phyloP scores from a whole-genome alignment of 768 basidiomycete genomes.

The Xerocomus spinulosus region DNA sequence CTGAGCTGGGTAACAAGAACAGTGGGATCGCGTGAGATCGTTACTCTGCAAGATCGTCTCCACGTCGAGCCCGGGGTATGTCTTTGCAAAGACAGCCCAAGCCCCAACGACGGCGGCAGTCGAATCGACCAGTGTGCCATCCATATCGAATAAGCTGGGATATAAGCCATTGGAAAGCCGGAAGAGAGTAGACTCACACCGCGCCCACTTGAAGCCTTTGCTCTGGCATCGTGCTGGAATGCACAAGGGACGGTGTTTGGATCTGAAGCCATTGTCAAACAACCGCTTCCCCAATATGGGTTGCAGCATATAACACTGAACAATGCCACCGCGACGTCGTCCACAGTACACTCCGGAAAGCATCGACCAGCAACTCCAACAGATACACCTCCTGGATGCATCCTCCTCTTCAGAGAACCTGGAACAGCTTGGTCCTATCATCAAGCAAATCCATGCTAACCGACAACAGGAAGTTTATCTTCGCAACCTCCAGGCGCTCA shows the following conservation, averaged over 20 bases:
- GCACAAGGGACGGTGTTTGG: slow-evolving; percentile 29
- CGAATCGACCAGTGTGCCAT: slow-evolving; percentile 78
- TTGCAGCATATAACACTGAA: slow-evolving; percentile 39
- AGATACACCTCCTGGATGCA: slow-evolving; percentile 84
- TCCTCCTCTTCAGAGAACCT: slow-evolving; percentile 90
- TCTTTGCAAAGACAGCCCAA: slow-evolving; percentile 71
- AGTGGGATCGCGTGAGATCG: slow-evolving; percentile 26
- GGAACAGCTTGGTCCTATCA: slow-evolving; percentile 91
- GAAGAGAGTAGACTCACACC: slow-evolving; percentile 28
- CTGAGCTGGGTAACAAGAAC: background rate
- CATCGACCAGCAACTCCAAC: slow-evolving; percentile 87
- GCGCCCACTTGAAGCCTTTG: slow-evolving; percentile 37
- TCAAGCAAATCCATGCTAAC: slow-evolving; percentile 87
- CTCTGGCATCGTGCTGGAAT: slow-evolving; percentile 27
- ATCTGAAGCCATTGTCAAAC: slow-evolving; percentile 37
- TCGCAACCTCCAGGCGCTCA: slow-evolving; percentile 77
- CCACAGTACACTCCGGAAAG: slow-evolving; percentile 74
- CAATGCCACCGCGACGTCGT: slow-evolving; percentile 72
- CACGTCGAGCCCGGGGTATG: slow-evolving; percentile 64
- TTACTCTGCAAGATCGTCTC: slow-evolving; percentile 58
- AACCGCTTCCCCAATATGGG: slow-evolving; percentile 23
- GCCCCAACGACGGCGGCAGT: slow-evolving; percentile 79
- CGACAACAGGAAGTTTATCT: slow-evolving; percentile 88
- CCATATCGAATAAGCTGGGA: slow-evolving; percentile 74
- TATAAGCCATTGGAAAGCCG: background rate